Base-by-base conservation (phyloP, 108 stramenopile genomes). In the Schizochytrium sp. region DNA sequence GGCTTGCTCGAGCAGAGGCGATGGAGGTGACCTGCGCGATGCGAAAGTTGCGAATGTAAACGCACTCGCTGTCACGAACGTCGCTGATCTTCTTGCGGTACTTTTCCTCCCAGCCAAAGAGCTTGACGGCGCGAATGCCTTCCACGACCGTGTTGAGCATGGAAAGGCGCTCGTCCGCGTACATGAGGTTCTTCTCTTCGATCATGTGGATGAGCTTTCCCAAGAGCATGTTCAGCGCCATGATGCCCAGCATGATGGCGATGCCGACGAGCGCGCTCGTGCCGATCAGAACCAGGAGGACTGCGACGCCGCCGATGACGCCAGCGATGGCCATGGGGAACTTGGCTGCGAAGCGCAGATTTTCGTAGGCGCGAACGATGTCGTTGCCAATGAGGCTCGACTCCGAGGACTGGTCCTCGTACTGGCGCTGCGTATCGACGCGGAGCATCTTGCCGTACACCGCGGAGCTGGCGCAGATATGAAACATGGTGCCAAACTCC, bases 111-210 rank as follows among this genome's bases (percentile, higher is more conserved):
- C 72, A 87, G 29, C 51, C 89, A 72, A 60, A 89, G 58, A 87
- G 43, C 89, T 87, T 83, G 59, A 89, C 53, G 5, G 72, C 69
- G 47, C 76, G 72, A 44, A 89, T 87, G 12, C 89, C 89, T 8
- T 87, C 44, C 21, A 89, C 14, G 44, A 89, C 28, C 76, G 72
- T 76, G 12, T 14, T 57, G 23, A 60, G 16, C 89, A 87, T 45
- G 47, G 45, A 41, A n/a, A 89, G 28, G 14, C 89, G 72, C 41
- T 57, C 51, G 53, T 89, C 89, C 23, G 89, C 57, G 18, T 4
- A 5, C 18, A 14, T 57, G 23, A 89, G 58, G 34, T 58, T 55
- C 23, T 69, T 58, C 25, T 44, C 5, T 8, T 44, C 23, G 21
- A 47, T 47, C 5, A 21, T 10, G 4, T 69, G 41, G 10, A 51